Evolutionary conservation across 805 yeast genomes (phyloP).

Genomic region (Ogataea methanolica): DNA sequence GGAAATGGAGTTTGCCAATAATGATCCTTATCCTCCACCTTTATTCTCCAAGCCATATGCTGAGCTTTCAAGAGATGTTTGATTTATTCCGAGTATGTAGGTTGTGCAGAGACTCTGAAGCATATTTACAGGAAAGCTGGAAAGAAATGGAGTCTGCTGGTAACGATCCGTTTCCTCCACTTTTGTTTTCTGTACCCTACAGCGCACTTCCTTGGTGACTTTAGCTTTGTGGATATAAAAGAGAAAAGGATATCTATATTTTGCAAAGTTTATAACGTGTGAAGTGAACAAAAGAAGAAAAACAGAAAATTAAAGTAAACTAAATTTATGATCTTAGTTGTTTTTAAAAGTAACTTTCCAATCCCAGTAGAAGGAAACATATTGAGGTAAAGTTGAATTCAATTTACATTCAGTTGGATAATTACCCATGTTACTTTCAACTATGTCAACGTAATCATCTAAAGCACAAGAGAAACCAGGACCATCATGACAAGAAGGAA

Average conservation of each 20-base stretch:
- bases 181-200: conserved; percentile 24
- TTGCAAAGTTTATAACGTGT: too few species aligned
- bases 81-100: neutral
- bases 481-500: conserved; percentile 41
- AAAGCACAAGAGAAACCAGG: conserved; percentile 48
- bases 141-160: conserved; percentile 31
- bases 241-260: neutral
- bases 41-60: conserved; percentile 22
- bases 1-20: conserved; percentile 32
- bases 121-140: conserved; percentile 26
- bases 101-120: conserved; percentile 21
- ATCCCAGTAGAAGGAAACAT: too few species aligned
- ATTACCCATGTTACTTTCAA: too few species aligned
- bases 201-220: conserved; percentile 6
- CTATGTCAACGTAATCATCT: conserved; percentile 21
- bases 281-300: too few species aligned
- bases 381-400: too few species aligned
- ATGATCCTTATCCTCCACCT: conserved; percentile 28
- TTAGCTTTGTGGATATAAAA: neutral
- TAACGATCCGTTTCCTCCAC: conserved; percentile 27
- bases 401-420: too few species aligned
- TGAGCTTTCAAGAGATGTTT: conserved; percentile 5
- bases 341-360: too few species aligned
- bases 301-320: too few species aligned
- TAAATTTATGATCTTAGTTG: too few species aligned